Evolutionary conservation across 805 yeast genomes (phyloP), one percentile per base, ranked within the genome.

Genomic region (Scheffersomyces ergatensis): DNA sequence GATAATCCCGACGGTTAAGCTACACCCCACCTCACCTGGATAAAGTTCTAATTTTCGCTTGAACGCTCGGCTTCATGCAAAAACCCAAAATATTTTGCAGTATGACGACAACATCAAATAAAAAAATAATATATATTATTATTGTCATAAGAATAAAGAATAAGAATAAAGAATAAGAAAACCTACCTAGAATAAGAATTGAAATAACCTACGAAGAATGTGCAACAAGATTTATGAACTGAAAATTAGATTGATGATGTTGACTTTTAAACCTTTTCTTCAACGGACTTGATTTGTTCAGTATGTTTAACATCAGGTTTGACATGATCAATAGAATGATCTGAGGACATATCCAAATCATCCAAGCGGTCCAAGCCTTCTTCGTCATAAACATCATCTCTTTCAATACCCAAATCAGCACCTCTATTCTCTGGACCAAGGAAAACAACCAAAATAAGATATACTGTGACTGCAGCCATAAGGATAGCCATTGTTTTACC

Each of bases 401-500:
- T 41, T 39, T 41, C 50, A 34, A 51, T 44, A 39, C 53, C 55
- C 35, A 55, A 53, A 15, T 50, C 47, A 31, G 58, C 58, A 19
- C 42, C 45, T 51, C 58, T 51, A 29, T 77, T 74, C 57, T 82
- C 88, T 5, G 86, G 86, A 13, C 88, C 88, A 36, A 82, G 40
- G 31, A 80, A 57, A 1, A 77, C 62, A 27, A 79, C 61, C 1
- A 80, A 8, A 12, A 80, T 53, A 37, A 79, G 67, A 47, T 67
- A 78, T 0, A 62, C 82, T 46, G 77, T 76, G 2, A 80, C 85
- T 52, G 82, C 74, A 18, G 83, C 86, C 63, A 79, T 70, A 56
- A 82, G 80, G 39, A 82, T 81, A 11, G 83, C 76, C 86, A 82
- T 82, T 18, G 78, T 82, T 39, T 74, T 76, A n/a, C 83, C 84